These are phyloP conservation scores for Voacanga thouarsii DNA, from an alignment of 257 asterid species.

Conservation along the genomic window DNA sequence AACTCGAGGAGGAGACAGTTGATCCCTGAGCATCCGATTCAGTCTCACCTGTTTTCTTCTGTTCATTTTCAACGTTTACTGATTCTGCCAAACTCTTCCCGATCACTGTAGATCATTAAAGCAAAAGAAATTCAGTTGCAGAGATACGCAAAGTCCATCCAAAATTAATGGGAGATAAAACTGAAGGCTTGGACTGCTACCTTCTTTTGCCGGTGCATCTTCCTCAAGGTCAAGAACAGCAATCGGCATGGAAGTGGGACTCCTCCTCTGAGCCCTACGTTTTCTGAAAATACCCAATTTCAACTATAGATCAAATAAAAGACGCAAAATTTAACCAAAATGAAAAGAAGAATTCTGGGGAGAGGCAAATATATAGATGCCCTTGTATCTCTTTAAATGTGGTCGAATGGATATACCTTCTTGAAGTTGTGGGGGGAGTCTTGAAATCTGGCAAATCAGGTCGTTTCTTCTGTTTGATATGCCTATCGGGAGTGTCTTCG, in stretches of 20 bases:
- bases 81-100: slow-evolving; percentile 29
- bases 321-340: neutral
- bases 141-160: neutral
- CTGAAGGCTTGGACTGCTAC: slow-evolving; percentile 18
- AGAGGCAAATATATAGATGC: neutral
- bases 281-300: slow-evolving; percentile 41
- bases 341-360: neutral
- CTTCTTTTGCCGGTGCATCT: slow-evolving; percentile 46
- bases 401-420: slow-evolving; percentile 42
- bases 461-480: slow-evolving; percentile 53
- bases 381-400: neutral
- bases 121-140: slow-evolving; percentile 2
- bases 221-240: slow-evolving; percentile 64
- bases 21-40: slow-evolving; percentile 30
- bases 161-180: neutral
- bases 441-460: slow-evolving; percentile 36
- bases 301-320: slow-evolving; percentile 10
- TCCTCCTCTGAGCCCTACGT: slow-evolving; percentile 57
- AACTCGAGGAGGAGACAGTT: slow-evolving; percentile 32
- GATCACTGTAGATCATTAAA: slow-evolving; percentile 24
- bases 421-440: slow-evolving; percentile 78
- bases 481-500: slow-evolving; percentile 88
- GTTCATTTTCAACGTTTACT: slow-evolving; percentile 15
- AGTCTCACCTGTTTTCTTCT: slow-evolving; percentile 28
- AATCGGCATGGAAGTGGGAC: slow-evolving; percentile 46